A percentile compares a stretch with the other conserved stretches of the same genome.
These are phyloP conservation scores for Plenodomus biglobosus DNA, from an alignment of 2,329 filamentous ascomycete genomes.

Conservation along the genomic window DNA sequence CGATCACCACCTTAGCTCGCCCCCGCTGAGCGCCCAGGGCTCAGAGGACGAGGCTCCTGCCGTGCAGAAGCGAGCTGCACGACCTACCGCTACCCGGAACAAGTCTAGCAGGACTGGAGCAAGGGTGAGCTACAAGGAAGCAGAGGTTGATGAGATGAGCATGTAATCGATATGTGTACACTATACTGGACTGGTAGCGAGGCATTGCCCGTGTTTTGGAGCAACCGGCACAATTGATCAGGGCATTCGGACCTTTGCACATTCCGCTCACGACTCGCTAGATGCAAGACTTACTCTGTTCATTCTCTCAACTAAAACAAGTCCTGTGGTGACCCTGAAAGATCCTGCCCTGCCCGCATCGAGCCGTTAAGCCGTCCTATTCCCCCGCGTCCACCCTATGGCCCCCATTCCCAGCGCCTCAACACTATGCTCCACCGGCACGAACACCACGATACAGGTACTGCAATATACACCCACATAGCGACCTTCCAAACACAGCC, in stretches of 20 bases:
- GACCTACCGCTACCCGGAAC: slow-evolving; percentile 26
- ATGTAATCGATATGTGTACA: slow-evolving; percentile 12
- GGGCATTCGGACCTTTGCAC: slow-evolving; percentile 5
- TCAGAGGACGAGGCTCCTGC: slow-evolving; percentile 25
- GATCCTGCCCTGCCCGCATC: slow-evolving; percentile 22
- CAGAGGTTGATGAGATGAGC: slow-evolving; percentile 35
- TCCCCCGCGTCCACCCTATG: not conserved
- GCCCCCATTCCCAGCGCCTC: not conserved
- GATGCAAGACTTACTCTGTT: not conserved
- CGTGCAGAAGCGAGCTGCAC: slow-evolving; percentile 28
- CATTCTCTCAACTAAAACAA: not conserved
- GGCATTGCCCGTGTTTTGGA: not conserved
- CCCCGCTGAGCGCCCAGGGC: slow-evolving; percentile 46
- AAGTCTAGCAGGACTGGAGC: slow-evolving; percentile 29
- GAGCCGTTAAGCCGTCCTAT: slow-evolving; percentile 13
- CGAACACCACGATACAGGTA: not conserved
- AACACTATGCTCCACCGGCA: not conserved
- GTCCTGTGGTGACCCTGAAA: slow-evolving; percentile 2
- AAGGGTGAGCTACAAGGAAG: slow-evolving; percentile 41
- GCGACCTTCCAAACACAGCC: slow-evolving; percentile 15
- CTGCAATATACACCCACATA: slow-evolving; percentile 10
- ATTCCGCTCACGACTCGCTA: not conserved
- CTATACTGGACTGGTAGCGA: slow-evolving; percentile 2
- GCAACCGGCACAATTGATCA: not conserved
- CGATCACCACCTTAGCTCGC: slow-evolving; percentile 34